Evolutionary conservation across 305 asterid species (phyloP), one percentile per base, ranked within the genome.

Genomic region (Solanum hybrid): DNA sequence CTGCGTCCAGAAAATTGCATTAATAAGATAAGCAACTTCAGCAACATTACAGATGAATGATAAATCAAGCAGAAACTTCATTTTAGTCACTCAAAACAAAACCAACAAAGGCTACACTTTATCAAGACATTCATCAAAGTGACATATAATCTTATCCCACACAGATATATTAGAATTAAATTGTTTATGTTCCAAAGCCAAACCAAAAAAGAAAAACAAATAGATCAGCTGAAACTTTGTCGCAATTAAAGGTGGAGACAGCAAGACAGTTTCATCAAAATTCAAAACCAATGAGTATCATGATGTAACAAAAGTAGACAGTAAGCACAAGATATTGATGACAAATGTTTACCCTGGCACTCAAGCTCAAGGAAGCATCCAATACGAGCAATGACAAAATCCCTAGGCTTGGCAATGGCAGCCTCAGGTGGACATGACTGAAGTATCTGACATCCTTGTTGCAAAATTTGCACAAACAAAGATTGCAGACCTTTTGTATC

Each of bases 281-380:
- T 10, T 84, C 29, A 84, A 84, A 9, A 56, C 42, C 42, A 31
- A 6, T 51, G 22, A 84, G 42, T 26, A 29, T 51, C 29, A 32
- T 51, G 37, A 84, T 29, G 87, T 22, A 84, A 84, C 87, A 84
- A 17, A 51, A 22, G 31, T 84, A 51, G 35, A 20, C 42, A 84
- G 60, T 84, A 84, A 84, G 42, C 29, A 84, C 31, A 51, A 31
- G 75, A 51, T 29, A 84, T 84, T 10, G 75, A 84, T 84, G 37
- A 32, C 64, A 72, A 89, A 89, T 89, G 42, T 16, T 80, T 94
- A 97, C 99, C 99, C 90, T 97, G 99, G 93, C 99, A 97, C 93
- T 98, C 99, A 7, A 98, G 98, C 96, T 98, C 99, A 92, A 98
- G 95, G 92, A 97, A 97, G 95, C 98, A 95, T 90, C 99, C 99